These are phyloP conservation scores for Tritrichomonas musculus DNA, from an alignment of 208 protist genomes.

Conservation along the genomic window DNA sequence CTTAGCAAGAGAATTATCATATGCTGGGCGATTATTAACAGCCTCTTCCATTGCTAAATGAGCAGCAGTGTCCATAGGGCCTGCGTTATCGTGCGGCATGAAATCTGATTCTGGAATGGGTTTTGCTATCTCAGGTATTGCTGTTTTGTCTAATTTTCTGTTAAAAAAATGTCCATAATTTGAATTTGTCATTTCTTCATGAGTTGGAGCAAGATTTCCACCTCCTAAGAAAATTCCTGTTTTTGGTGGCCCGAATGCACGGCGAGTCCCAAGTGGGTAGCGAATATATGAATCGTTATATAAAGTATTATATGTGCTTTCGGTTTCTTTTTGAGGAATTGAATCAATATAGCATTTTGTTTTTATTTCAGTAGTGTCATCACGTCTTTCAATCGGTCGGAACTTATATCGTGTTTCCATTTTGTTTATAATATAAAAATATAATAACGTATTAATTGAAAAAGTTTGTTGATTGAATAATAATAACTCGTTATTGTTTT, in stretches of 20 bases:
- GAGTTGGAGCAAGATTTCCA: neutral
- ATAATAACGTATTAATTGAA: too few species aligned
- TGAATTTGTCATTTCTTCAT: neutral
- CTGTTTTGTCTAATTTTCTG: neutral
- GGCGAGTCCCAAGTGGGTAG: neutral
- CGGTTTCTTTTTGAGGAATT: too few species aligned
- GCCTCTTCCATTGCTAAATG: neutral
- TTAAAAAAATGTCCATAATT: neutral
- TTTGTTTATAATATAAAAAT: too few species aligned
- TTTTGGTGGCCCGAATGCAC: neutral
- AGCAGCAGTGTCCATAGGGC: neutral
- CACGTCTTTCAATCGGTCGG: too few species aligned
- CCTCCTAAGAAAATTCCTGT: neutral
- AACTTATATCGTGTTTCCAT: too few species aligned
- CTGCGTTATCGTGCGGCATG: neutral
- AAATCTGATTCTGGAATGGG: neutral
- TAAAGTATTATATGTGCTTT: too few species aligned
- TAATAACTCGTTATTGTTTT: too few species aligned
- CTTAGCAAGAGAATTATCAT: neutral
- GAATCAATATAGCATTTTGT: too few species aligned
- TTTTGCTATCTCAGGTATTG: neutral
- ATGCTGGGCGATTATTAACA: neutral
- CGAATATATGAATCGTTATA: too few species aligned
- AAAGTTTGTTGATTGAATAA: too few species aligned
- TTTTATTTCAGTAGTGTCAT: too few species aligned